Evolutionary conservation across 2,329 filamentous ascomycete species (phyloP).

Genomic region (Calycina marina): DNA sequence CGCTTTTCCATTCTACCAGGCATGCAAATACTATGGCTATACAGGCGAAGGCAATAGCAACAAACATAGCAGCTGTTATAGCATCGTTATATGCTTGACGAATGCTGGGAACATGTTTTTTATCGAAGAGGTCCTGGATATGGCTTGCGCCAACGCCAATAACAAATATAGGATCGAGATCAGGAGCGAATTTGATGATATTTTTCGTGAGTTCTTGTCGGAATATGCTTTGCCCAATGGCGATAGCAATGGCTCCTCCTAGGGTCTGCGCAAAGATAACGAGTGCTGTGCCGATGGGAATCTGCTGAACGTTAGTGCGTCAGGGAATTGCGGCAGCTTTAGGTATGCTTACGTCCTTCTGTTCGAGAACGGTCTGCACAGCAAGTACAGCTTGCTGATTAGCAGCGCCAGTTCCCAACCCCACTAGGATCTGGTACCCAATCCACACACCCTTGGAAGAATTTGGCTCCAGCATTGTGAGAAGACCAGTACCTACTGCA

Average conservation of each 20-base stretch:
- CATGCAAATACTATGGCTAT: too few relatives aligned
- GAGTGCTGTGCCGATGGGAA: slow-evolving; percentile 38
- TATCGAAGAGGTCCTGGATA: slow-evolving; percentile 36
- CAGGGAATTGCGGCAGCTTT: too few relatives aligned
- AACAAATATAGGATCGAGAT: slow-evolving; percentile 28
- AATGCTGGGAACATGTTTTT: slow-evolving; percentile 36
- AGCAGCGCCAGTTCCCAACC: background rate
- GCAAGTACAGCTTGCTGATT: background rate
- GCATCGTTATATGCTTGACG: slow-evolving; percentile 43
- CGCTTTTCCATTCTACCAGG: too few relatives aligned
- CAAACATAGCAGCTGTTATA: too few relatives aligned
- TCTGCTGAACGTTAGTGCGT: too few relatives aligned
- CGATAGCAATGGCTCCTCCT: slow-evolving; percentile 43
- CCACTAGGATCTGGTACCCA: background rate
- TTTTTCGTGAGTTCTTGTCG: slow-evolving; percentile 22
- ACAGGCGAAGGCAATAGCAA: too few relatives aligned
- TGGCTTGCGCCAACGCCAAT: slow-evolving; percentile 41
- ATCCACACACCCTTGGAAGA: background rate
- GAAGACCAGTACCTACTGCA: background rate
- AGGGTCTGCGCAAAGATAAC: slow-evolving; percentile 43
- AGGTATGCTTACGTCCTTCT: background rate
- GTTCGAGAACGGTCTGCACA: background rate
- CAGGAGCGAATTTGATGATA: slow-evolving; percentile 26
- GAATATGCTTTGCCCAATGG: slow-evolving; percentile 37
- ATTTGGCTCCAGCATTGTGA: background rate